Base-by-base conservation (phyloP, 2,329 filamentous ascomycete species). In the Neofusicoccum parvum region DNA sequence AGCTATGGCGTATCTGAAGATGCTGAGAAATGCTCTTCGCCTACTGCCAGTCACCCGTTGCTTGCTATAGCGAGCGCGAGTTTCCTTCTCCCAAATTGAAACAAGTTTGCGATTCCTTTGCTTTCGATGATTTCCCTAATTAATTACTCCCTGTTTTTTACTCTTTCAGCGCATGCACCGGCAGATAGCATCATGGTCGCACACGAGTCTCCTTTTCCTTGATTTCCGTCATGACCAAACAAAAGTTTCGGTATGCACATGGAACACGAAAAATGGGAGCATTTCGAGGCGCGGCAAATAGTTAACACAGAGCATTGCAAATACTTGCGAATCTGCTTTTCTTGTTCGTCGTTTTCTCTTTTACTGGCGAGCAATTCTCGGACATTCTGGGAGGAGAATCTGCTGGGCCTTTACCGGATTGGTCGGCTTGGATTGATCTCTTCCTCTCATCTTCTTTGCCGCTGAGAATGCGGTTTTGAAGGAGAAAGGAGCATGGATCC, bases 11-110 rank as follows among this genome's bases (percentile, higher is more conserved):
- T 46, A 48, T n/a, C n/a, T 53, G 36, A 65, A 51, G 66, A 65
- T 50, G 66, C 66, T 67, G 66, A 58, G 65, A 67, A 48, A 67
- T 51, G 66, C 63, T 67, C 66, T 36, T 67, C 49, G 27, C 11
- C 10, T 23, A n/a, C 32, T 34, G 54, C 43, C 27, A 14, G 15
- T 45, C 20, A 5, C 56, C 43, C 14, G 37, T 59, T 27, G 11
- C 43, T 60, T 43, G 27, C 41, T 60, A 10, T 10, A 36, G 41
- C 23, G 32, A 5, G 27, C 12, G n/a, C 6, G 15, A 43, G 56
- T 23, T 37, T 15, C 12, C 27, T 17, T 48, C 43, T 20, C 32
- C n/a, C 45, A 60, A 60, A 60, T 60, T 60, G 56, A 17, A 20
- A 53, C 50, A 17, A 37, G 14, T 53, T 48, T 60, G 10, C 27